phyloP scores from a whole-genome alignment of 169 alveolate species.

The Pseudocohnilembus persalinus region DNA sequence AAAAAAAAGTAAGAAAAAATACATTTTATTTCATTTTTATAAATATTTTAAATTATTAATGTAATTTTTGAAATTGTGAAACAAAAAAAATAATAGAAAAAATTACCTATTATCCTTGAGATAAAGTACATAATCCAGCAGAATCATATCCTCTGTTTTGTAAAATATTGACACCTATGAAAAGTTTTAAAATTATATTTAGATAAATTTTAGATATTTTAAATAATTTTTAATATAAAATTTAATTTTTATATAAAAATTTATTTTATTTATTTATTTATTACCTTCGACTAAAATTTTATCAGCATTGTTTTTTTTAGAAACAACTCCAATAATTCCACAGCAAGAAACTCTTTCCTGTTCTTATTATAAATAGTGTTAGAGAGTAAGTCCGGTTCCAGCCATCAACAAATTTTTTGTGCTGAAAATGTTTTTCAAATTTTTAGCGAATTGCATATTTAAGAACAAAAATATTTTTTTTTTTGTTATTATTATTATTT shows the following conservation, averaged over 20 bases:
- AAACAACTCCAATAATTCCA: slow-evolving; percentile 92
- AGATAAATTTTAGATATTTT: too few species aligned
- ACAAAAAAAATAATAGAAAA: background rate
- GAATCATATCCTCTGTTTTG: slow-evolving; percentile 96
- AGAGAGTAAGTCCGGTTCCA: background rate
- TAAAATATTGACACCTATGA: slow-evolving; percentile 57
- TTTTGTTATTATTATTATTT: too few species aligned
- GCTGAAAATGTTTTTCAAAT: too few species aligned
- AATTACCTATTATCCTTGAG: slow-evolving; percentile 67
- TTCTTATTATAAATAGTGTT: background rate
- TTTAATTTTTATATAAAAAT: slow-evolving; percentile 37
- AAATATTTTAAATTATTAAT: too few species aligned
- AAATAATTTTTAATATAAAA: too few species aligned
- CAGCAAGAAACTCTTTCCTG: slow-evolving; percentile 27
- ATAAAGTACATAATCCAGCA: slow-evolving; percentile 92
- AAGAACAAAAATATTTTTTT: too few species aligned
- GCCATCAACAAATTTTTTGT: too few species aligned
- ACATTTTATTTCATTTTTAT: too few species aligned
- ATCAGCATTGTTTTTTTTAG: slow-evolving; percentile 78
- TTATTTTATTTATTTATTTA: slow-evolving; percentile 24
- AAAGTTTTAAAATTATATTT: too few species aligned
- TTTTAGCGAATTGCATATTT: too few species aligned
- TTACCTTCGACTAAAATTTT: slow-evolving; percentile 85
- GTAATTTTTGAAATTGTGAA: too few species aligned
- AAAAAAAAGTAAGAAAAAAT: background rate